Evolutionary conservation across 371 early-diverging fungal genomes (phyloP), one percentile per base, ranked within the genome.

Genomic region (Chytridiales sp.): DNA sequence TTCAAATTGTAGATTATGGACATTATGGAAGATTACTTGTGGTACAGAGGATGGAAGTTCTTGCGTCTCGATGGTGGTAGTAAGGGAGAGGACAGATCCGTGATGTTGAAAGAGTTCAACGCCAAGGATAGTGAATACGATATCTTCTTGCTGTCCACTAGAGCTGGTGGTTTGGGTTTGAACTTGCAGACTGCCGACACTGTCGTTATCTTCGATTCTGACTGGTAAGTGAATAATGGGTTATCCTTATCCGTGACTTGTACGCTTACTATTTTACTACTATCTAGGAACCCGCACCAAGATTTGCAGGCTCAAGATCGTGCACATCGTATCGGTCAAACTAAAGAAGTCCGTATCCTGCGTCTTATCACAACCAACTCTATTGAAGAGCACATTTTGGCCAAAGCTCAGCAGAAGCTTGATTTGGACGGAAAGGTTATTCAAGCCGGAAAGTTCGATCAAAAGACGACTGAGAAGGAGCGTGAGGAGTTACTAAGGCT

Each of bases 321-420:
- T 70, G 99, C 99, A 0, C 99, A 99, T 82, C 91, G 99, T 74
- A 99, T 99, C 68, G 99, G 99, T n/a, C 99, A 99, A 76, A 99
- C 91, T 27, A 97, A 97, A 66, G 98, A 98, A 76, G 99, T 99
- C n/a, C 87, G 93, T 29, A 95, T 99, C 49, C 88, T 98, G 70
- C 87, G 98, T n/a, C 73, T 99, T 39, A 92, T 99, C 59, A 94
- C 95, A 4, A 87, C 89, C 31, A 87, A 92, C 47, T 93, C 98
- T 0, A 86, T 99, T 42, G 99, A 99, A 77, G 99, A 98, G 73
- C 89, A 85, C 54, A 98, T 99, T 62, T 69, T 99, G 54, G 94
- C 90, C 4, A 78, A 93, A 56, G 99, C 99, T n/a, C 91, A 95
- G 64, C 91, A 87, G 79, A 98, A 98, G 67, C 76, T 97, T 40